Evolutionary conservation across 352 stramenopile species (phyloP).

Genomic region (Chrysophaeum taylorii): DNA sequence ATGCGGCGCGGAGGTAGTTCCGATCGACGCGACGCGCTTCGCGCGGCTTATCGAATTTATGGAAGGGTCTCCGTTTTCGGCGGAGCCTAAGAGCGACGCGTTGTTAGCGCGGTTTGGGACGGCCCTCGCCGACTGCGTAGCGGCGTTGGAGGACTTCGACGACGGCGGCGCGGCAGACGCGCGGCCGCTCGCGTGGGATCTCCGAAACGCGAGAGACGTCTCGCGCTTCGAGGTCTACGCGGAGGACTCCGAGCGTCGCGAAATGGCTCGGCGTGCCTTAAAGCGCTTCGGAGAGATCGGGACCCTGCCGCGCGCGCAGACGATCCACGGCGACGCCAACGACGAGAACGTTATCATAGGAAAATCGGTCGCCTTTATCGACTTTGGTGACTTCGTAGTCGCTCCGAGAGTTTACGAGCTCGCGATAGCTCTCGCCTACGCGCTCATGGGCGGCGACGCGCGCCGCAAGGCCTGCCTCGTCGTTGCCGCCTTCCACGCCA

Average conservation of each 20-base stretch:
- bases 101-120: background rate
- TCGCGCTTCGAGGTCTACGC: background rate
- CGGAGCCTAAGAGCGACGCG: too few relatives aligned
- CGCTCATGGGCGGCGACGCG: background rate
- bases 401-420: background rate
- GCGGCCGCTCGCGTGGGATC: background rate
- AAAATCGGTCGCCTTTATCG: background rate
- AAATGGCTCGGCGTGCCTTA: too few relatives aligned
- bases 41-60: too few relatives aligned
- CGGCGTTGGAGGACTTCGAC: background rate
- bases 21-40: too few relatives aligned
- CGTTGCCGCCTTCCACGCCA: background rate
- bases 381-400: slow-evolving; percentile 7
- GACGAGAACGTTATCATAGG: slow-evolving; percentile 3
- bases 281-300: too few relatives aligned
- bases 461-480: background rate
- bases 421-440: background rate
- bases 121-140: background rate
- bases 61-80: too few relatives aligned
- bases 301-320: background rate
- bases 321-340: slow-evolving; percentile 2
- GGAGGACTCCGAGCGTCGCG: background rate
- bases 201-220: background rate
- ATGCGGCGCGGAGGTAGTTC: too few relatives aligned
- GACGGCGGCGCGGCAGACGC: background rate